Conservation (phyloP, 108 stramenopile species). For the Fistulifera pelliculosa region DNA sequence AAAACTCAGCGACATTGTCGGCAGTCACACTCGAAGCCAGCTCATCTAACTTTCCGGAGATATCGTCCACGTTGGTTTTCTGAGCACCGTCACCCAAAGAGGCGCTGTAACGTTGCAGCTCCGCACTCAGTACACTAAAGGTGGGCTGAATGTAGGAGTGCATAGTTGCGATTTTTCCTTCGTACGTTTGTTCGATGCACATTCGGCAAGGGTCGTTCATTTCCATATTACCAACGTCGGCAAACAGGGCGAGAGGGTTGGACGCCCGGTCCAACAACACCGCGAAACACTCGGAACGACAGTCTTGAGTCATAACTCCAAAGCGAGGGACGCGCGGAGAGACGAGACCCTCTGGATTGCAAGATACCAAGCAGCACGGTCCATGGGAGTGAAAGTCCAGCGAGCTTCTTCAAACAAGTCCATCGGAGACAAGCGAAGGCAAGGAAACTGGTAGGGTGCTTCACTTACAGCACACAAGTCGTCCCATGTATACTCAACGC, state of each 20-base stretch:
- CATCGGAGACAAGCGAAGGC: slow-evolving; percentile 32
- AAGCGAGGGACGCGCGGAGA: slow-evolving; percentile 27
- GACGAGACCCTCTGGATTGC: slow-evolving; percentile 17
- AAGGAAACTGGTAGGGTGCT: slow-evolving; percentile 28
- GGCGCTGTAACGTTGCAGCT: background rate
- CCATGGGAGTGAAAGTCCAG: slow-evolving; percentile 26
- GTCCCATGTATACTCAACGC: slow-evolving; percentile 20
- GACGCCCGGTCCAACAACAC: slow-evolving; percentile 5
- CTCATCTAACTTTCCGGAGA: background rate
- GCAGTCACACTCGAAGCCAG: slow-evolving; percentile 6
- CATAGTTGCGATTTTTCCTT: slow-evolving; percentile 14
- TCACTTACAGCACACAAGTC: slow-evolving; percentile 25
- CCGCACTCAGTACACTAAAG: slow-evolving; percentile 11
- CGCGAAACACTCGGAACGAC: slow-evolving; percentile 8
- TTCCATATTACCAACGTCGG: slow-evolving; percentile 32
- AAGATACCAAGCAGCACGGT: slow-evolving; percentile 30
- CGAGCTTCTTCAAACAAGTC: slow-evolving; percentile 39
- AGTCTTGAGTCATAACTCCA: slow-evolving; percentile 19
- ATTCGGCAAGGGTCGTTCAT: slow-evolving; percentile 30
- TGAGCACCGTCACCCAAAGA: slow-evolving; percentile 7
- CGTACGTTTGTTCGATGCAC: slow-evolving; percentile 27
- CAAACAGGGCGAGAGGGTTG: slow-evolving; percentile 21
- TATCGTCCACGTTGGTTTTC: background rate
- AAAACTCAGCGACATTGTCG: slow-evolving; percentile 21
- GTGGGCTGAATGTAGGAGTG: background rate